Conservation (phyloP, 2,329 filamentous ascomycete species). For the Trichophyton verrucosum region DNA sequence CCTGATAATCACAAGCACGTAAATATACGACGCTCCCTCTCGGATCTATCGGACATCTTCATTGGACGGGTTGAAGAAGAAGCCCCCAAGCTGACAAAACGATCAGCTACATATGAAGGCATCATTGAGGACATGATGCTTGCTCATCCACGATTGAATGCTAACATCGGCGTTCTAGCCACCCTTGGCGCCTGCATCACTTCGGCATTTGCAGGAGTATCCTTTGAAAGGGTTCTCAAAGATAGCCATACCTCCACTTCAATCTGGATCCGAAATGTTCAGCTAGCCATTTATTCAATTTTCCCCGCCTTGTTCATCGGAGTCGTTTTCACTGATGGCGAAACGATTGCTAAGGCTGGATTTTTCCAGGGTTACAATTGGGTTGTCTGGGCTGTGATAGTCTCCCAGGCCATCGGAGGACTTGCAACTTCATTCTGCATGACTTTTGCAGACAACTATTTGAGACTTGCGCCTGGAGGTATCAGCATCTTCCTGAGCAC, state of each 20-base stretch:
- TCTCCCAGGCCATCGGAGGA: slow-evolving; percentile 71
- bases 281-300: slow-evolving; percentile 85
- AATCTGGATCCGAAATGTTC: slow-evolving; percentile 89
- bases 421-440: slow-evolving; percentile 72
- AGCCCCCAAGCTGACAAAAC: slow-evolving; percentile 44
- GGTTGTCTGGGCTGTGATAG: slow-evolving; percentile 75
- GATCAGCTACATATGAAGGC: slow-evolving; percentile 82
- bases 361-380: slow-evolving; percentile 94
- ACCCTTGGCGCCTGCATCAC: slow-evolving; percentile 66
- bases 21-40: slow-evolving; percentile 66
- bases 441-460: slow-evolving; percentile 76
- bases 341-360: slow-evolving; percentile 67
- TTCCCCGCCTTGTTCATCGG: slow-evolving; percentile 81
- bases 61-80: slow-evolving; percentile 26
- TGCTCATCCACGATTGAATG: slow-evolving; percentile 53
- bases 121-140: slow-evolving; percentile 54
- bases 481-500: slow-evolving; percentile 85
- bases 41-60: slow-evolving; percentile 52
- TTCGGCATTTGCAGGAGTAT: slow-evolving; percentile 67
- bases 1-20: slow-evolving; percentile 46
- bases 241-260: slow-evolving; percentile 64
- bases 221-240: slow-evolving; percentile 70
- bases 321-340: slow-evolving; percentile 75
- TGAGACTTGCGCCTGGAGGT: slow-evolving; percentile 86
- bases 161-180: slow-evolving; percentile 63